Evolutionary conservation across 1,284 basidiomycete species (phyloP), one percentile per base, ranked within the genome.

Genomic region (Boletus albobrunnescens): DNA sequence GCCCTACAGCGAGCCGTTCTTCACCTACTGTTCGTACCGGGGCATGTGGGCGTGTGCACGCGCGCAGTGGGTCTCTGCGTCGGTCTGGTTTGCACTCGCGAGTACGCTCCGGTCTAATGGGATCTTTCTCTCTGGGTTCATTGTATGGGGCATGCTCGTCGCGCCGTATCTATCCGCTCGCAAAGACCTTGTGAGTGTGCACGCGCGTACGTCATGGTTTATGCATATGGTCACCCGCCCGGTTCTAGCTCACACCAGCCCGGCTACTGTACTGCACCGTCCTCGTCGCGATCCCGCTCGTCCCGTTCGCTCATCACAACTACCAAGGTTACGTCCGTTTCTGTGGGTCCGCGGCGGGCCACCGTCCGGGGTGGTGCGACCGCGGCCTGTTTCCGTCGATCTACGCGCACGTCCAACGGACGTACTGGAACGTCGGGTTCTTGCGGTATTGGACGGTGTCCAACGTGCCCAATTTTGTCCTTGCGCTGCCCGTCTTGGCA

Each of bases 401-500:
- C 37, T 98, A 98, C 64, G 71, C 77, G n/a, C 82, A 89, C 58
- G 88, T 91, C 1, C 95, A 98, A 66, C 68, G 70, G 1, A 72
- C 79, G 38, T 98, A 98, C 67, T 99, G 95, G 94, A 76, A 91
- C 64, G 74, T 81, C 51, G 94, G 94, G 6, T 80, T 93, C 51
- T 68, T 97, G 48, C 78, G 76, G 1, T 98, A 99, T 68, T 99
- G 93, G 93, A 83, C 84, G 0, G 47, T 73, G 5, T 69, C 78
- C 23, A 94, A 98, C 64, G 53, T 91, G 2, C 95, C 95, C 26
- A 97, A 98, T 67, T 90, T 98, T 64, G 49, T 87, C 42, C 74
- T 98, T 33, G 84, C 89, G 1, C 61, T 79, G 0, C 95, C 95
- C 0, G 78, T 88, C 0, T 72, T 91, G 36, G 33, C 68, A 27